A percentile compares a stretch with the other conserved stretches of the same genome.
Conservation (phyloP, 768 basidiomycete species). For the Coprinellus micaceus region DNA sequence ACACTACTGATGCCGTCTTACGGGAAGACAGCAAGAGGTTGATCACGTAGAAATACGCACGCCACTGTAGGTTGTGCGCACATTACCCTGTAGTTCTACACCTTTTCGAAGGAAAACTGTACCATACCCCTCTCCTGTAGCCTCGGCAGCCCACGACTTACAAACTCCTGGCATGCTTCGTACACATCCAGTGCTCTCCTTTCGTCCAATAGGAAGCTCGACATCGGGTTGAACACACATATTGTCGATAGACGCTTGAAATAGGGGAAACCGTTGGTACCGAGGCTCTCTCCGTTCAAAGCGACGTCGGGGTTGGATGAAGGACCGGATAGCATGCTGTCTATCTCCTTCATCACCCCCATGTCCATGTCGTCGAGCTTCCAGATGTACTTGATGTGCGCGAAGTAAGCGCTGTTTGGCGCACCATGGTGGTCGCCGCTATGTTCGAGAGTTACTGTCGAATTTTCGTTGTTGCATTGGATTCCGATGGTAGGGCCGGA, state of each 20-base stretch:
- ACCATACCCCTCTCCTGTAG: background rate
- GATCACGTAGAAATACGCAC: too few relatives aligned
- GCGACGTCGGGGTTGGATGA: background rate
- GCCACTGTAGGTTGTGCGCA: too few relatives aligned
- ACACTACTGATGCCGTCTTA: too few relatives aligned
- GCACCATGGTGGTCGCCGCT: background rate
- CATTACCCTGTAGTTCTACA: background rate
- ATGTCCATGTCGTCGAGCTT: background rate
- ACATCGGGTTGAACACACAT: background rate
- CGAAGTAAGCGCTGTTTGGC: background rate
- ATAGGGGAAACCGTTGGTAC: background rate
- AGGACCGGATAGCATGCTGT: background rate
- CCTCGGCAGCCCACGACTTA: background rate
- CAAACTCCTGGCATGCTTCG: background rate
- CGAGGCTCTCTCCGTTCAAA: background rate
- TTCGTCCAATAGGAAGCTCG: background rate
- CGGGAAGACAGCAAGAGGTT: too few relatives aligned
- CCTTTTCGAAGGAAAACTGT: background rate
- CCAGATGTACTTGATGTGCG: conserved; percentile 4
- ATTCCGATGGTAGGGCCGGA: too few relatives aligned
- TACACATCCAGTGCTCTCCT: background rate
- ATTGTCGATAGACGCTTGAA: background rate
- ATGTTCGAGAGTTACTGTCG: too few relatives aligned
- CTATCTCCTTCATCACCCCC: background rate
- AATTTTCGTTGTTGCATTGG: too few relatives aligned